Percentiles rank a stretch among this genome's conserved stretches.
Conservation (phyloP, 1,139 yeast genomes). For the Schizosaccharomyces versatilis region DNA sequence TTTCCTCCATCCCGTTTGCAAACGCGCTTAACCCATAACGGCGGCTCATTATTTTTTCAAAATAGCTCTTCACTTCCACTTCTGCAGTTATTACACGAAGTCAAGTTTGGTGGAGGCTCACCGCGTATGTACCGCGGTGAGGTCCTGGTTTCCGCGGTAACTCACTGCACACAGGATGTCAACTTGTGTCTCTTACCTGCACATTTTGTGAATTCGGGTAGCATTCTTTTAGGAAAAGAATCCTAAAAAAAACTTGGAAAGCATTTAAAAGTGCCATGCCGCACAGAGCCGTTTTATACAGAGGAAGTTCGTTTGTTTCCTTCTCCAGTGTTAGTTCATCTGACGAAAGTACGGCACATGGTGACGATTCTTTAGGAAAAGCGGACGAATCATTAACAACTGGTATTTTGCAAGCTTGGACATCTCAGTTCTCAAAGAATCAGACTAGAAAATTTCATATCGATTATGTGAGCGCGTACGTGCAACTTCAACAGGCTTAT, state of each 20-base stretch:
- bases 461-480: background rate
- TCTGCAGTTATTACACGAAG: too few species aligned
- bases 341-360: conserved; percentile 1
- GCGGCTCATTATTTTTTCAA: too few species aligned
- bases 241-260: too few species aligned
- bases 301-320: conserved; percentile 1
- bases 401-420: background rate
- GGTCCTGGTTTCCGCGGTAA: too few species aligned
- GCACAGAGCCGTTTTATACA: background rate
- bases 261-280: background rate
- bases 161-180: too few species aligned
- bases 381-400: background rate
- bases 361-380: background rate
- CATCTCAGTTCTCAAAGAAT: background rate
- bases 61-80: too few species aligned
- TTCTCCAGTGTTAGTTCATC: background rate
- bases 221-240: too few species aligned
- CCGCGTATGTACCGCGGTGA: too few species aligned
- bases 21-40: background rate
- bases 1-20: background rate
- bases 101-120: too few species aligned
- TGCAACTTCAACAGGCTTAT: background rate
- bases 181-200: too few species aligned
- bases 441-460: background rate
- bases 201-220: too few species aligned